Base-by-base conservation (phyloP, 75 land plant genomes). In the Gnetum montanum region DNA sequence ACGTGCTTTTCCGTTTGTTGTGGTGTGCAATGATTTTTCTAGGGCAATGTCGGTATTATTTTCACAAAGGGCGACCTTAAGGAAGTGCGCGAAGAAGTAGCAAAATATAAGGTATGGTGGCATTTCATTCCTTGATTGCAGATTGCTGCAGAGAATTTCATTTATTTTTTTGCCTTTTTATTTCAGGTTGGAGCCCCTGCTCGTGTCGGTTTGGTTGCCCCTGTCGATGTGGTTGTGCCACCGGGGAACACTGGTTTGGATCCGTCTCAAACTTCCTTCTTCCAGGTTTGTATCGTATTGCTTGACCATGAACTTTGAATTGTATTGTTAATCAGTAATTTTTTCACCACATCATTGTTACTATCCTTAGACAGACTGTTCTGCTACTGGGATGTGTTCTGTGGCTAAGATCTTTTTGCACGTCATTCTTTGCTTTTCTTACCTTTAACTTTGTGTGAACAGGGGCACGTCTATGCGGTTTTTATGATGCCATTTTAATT, bases 161-260 rank as follows among this genome's bases (percentile, higher is more conserved):
- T 8, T 48, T 3, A 1, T 25, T 13, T 25, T 8, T 1, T 2
- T 16, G 15, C 29, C 16, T 54, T 11, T 54, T 35, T 40, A 5
- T 12, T 23, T 30, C 49, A 76, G 81, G 83, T 80, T 52, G 83
- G 83, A 67, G 83, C 83, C 13, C 83, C 83, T 28, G 83, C 83
- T 8, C 74, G 83, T 59, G 83, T 80, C 49, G 86, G 86, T 22
- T 51, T 79, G 43, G 79, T 83, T 7, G 86, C 83, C 19, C 83
- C 83, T 8, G 65, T 74, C 47, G 86, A 83, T 41, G 83, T 83
- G 46, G 65, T 76, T 54, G 73, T 79, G 6, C 83, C 74, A 13
- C 86, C 86, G 33, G 86, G 86, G 43, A 83, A 75, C 76, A 83
- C 86, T 24, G 83, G 83, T 2, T 56, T 83, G 44, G 83, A 79